Evolutionary conservation across 768 basidiomycete species (phyloP).

Genomic region (Gautieria morchelliformis): DNA sequence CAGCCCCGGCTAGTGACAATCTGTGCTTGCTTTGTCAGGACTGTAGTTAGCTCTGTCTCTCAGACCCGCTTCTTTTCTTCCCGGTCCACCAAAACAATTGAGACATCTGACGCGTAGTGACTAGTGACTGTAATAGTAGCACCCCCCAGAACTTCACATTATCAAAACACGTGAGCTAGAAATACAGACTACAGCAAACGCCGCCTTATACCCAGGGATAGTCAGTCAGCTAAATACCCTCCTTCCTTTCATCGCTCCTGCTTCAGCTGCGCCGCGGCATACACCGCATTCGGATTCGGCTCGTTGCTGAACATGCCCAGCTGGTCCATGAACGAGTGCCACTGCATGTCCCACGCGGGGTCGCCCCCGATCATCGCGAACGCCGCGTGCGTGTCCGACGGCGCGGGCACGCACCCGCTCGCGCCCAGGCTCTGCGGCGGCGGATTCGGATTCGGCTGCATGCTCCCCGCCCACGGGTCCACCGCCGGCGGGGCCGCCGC

Average conservation of each 20-base stretch:
- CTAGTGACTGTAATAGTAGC: no score
- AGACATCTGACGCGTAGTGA: no score
- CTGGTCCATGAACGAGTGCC: slow-evolving; percentile 9
- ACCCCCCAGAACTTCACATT: background rate
- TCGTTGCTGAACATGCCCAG: slow-evolving; percentile 6
- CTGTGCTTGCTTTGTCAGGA: no score
- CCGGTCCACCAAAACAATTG: no score
- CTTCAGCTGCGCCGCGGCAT: background rate
- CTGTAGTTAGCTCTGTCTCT: no score
- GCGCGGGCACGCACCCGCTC: background rate
- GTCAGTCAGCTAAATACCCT: no score
- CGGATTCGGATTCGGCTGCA: background rate
- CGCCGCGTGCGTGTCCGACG: background rate
- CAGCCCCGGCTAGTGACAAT: no score
- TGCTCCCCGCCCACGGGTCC: background rate
- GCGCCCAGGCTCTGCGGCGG: background rate
- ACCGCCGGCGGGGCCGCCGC: background rate
- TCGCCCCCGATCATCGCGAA: slow-evolving; percentile 2
- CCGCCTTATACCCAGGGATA: no score
- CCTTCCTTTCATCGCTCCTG: background rate
- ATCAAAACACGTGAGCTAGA: background rate
- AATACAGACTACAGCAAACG: background rate
- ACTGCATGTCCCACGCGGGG: slow-evolving; percentile 6
- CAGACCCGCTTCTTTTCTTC: no score
- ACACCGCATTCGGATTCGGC: background rate